Evolutionary conservation across 1,139 yeast genomes (phyloP).

Genomic region (Meyerozyma sp.): DNA sequence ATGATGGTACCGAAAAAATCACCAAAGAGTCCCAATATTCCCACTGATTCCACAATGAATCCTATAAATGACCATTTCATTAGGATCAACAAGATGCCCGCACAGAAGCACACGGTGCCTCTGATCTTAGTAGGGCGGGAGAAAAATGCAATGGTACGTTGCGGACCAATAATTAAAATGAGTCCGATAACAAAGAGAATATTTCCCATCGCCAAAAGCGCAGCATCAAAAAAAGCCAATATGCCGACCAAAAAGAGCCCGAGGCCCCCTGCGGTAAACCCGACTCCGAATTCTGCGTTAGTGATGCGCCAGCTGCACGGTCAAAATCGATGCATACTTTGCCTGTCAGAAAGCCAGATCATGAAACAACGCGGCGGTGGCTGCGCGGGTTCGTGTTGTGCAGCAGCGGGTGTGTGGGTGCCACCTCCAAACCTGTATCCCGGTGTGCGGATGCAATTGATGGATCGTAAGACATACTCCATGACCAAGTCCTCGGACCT

Average conservation of each 20-base stretch:
- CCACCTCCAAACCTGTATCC: not conserved
- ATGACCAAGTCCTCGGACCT: constrained; percentile 4
- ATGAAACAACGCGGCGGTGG: constrained; percentile 16
- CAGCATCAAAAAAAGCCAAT: constrained; percentile 82
- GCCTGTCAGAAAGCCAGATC: constrained; percentile 79
- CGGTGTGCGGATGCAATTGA: too few species aligned
- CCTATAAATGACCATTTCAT: constrained; percentile 79
- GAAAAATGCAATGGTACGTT: constrained; percentile 77
- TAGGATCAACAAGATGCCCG: constrained; percentile 74
- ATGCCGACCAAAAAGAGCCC: constrained; percentile 78
- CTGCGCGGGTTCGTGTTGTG: too few species aligned
- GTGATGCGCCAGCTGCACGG: constrained; percentile 12
- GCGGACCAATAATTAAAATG: constrained; percentile 80
- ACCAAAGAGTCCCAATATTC: constrained; percentile 85
- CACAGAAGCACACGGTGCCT: constrained; percentile 72
- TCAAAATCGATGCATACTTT: constrained; percentile 46
- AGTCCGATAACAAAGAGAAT: constrained; percentile 78
- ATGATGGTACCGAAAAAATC: constrained; percentile 88
- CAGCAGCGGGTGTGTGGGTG: too few species aligned
- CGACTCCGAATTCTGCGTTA: constrained; percentile 78
- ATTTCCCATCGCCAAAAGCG: constrained; percentile 85
- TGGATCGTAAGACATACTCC: not conserved
- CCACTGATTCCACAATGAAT: constrained; percentile 77
- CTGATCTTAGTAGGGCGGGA: constrained; percentile 82
- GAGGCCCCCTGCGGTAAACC: constrained; percentile 84